These are phyloP conservation scores for Fusarium miscanthi DNA, from an alignment of 2,329 filamentous ascomycete genomes.

Conservation along the genomic window DNA sequence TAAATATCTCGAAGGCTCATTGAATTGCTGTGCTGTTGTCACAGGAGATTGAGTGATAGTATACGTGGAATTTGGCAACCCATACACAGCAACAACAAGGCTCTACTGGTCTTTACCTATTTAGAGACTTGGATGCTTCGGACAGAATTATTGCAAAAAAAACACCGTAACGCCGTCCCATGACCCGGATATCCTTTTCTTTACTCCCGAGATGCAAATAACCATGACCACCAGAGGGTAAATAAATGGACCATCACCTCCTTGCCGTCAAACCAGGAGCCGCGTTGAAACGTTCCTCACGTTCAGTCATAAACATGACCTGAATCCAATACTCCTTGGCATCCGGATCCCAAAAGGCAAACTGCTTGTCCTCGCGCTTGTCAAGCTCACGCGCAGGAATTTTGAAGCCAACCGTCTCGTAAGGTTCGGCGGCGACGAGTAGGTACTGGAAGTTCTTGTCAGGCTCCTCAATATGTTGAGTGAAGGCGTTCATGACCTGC, in stretches of 20 bases:
- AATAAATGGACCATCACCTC: slow-evolving; percentile 46
- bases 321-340: slow-evolving; percentile 98
- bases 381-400: slow-evolving; percentile 94
- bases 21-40: not conserved
- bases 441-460: slow-evolving; percentile 96
- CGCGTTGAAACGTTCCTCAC: slow-evolving; percentile 86
- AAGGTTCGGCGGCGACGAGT: slow-evolving; percentile 94
- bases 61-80: not conserved
- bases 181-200: slow-evolving; percentile 18
- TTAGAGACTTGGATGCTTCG: not conserved
- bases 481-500: slow-evolving; percentile 97
- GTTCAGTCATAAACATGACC: slow-evolving; percentile 97
- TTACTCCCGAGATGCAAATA: slow-evolving; percentile 24
- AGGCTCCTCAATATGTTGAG: slow-evolving; percentile 93
- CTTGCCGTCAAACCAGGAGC: slow-evolving; percentile 69
- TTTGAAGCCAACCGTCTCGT: slow-evolving; percentile 98
- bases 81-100: not conserved
- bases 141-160: not conserved
- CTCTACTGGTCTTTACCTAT: not conserved
- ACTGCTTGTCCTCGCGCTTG: slow-evolving; percentile 86
- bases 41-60: not conserved
- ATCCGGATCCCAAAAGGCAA: slow-evolving; percentile 95
- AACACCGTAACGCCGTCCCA: slow-evolving; percentile 34
- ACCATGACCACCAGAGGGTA: not conserved
- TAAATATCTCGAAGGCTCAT: not conserved